These are phyloP conservation scores for Amauroascus verrucosus DNA, from an alignment of 2,329 filamentous ascomycete species.

Conservation along the genomic window DNA sequence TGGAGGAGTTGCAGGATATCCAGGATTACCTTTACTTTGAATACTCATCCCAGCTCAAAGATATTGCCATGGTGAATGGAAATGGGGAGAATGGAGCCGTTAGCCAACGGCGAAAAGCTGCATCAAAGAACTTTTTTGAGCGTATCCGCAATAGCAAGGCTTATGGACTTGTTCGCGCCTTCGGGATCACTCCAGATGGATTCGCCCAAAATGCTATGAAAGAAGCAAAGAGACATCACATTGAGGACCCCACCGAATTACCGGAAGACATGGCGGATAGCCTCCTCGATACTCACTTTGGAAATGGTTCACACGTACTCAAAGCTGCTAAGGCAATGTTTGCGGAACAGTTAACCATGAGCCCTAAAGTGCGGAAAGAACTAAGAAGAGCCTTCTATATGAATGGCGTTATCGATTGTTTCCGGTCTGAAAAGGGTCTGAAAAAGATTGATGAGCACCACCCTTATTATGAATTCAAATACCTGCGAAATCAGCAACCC, in stretches of 20 bases:
- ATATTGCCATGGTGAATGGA: conserved; percentile 55
- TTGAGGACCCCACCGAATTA: conserved; percentile 69
- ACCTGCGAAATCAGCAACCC: conserved; percentile 81
- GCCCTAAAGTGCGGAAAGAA: conserved; percentile 78
- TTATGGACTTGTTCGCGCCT: conserved; percentile 73
- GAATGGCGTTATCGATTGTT: conserved; percentile 74
- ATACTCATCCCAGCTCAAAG: conserved; percentile 73
- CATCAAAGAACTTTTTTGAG: conserved; percentile 70
- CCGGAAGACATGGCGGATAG: conserved; percentile 82
- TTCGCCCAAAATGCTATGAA: conserved; percentile 78
- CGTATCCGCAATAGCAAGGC: conserved; percentile 70
- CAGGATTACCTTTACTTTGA: conserved; percentile 96
- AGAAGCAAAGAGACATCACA: conserved; percentile 65
- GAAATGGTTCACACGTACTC: conserved; percentile 64
- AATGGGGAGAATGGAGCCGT: conserved; percentile 51
- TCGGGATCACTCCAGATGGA: conserved; percentile 80
- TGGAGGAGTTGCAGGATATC: conserved; percentile 92
- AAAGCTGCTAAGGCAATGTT: conserved; percentile 77
- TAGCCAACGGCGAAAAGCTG: conserved; percentile 69
- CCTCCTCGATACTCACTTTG: conserved; percentile 61
- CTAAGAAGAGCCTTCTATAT: conserved; percentile 76
- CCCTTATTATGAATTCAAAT: conserved; percentile 96
- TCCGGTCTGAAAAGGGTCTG: conserved; percentile 85
- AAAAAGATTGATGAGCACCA: conserved; percentile 90
- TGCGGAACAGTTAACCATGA: conserved; percentile 78